A percentile compares a stretch with the other conserved stretches of the same genome.
These are phyloP conservation scores for Rhodotorula diobovata DNA, from an alignment of 768 basidiomycete genomes.

Conservation along the genomic window DNA sequence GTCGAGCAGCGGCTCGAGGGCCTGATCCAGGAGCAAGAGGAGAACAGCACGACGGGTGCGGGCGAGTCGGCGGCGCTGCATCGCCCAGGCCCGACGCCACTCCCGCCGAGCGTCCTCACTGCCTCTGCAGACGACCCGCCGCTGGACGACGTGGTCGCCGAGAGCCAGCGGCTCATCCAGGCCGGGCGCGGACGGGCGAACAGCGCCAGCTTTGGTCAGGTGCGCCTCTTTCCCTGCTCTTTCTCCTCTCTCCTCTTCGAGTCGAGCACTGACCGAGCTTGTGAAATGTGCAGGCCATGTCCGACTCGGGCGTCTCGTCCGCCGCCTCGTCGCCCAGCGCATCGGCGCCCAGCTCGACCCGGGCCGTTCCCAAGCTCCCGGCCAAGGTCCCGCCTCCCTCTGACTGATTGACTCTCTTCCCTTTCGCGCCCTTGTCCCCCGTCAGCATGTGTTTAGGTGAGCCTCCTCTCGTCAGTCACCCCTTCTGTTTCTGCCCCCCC, in stretches of 20 bases:
- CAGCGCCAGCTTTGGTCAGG: constrained; percentile 20
- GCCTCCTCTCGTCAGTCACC: background rate
- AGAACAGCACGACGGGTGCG: background rate
- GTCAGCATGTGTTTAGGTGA: background rate
- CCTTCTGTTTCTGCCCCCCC: background rate
- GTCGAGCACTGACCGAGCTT: background rate
- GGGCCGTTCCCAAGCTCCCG: background rate
- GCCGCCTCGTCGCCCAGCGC: background rate
- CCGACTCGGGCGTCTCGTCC: constrained; percentile 16
- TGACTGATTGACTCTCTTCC: background rate
- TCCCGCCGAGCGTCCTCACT: constrained; percentile 4
- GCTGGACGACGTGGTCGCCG: constrained; percentile 26
- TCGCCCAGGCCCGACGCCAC: constrained; percentile 28
- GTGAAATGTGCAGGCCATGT: background rate
- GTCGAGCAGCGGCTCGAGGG: constrained; percentile 21
- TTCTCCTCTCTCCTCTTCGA: too few species aligned
- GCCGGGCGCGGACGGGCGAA: constrained; percentile 5
- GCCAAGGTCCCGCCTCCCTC: background rate
- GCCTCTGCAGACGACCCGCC: constrained; percentile 1
- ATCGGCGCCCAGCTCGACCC: background rate
- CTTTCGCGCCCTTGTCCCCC: background rate
- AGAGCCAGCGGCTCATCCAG: constrained; percentile 16
- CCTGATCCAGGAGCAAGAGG: constrained; percentile 15
- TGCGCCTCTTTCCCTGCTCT: constrained; percentile 1
- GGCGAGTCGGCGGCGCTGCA: background rate